Conservation (phyloP, 78 protist genomes). For the Protostelium mycophagum region DNA sequence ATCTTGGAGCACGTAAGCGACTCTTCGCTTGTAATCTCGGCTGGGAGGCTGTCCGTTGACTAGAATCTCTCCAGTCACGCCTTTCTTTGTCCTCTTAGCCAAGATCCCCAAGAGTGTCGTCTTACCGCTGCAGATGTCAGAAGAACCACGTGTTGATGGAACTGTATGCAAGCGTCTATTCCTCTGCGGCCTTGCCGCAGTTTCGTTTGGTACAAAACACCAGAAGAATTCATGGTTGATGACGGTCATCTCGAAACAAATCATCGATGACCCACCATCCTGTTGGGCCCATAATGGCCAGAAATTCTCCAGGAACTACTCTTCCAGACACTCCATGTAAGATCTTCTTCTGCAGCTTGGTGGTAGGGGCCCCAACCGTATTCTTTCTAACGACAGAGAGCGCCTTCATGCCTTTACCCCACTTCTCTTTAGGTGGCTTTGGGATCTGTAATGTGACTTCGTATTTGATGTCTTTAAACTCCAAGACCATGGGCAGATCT, state of each 20-base stretch:
- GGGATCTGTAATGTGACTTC: not conserved
- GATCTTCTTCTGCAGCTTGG: not conserved
- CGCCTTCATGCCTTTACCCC: not conserved
- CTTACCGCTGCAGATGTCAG: conserved; percentile 15
- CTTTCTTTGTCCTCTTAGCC: conserved; percentile 38
- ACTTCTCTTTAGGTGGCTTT: not conserved
- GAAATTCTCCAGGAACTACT: conserved; percentile 36
- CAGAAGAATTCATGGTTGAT: too few relatives aligned
- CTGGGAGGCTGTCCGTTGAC: conserved; percentile 40
- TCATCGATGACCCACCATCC: conserved; percentile 18
- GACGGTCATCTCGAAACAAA: too few relatives aligned
- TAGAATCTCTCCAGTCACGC: conserved; percentile 34
- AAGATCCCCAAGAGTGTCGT: conserved; percentile 47
- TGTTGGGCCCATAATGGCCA: conserved; percentile 47
- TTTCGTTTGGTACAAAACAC: too few relatives aligned
- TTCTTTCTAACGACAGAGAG: not conserved
- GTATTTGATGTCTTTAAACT: not conserved
- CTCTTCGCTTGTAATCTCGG: conserved; percentile 23
- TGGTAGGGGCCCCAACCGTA: not conserved
- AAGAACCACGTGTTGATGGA: too few relatives aligned
- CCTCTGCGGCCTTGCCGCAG: too few relatives aligned
- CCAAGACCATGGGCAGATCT: not conserved
- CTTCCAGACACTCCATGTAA: conserved; percentile 32
- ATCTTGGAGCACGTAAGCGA: conserved; percentile 46
- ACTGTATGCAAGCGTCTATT: not conserved